These are phyloP conservation scores for Bipolaris sorokiniana DNA, from an alignment of 2,329 filamentous ascomycete genomes.

Conservation along the genomic window DNA sequence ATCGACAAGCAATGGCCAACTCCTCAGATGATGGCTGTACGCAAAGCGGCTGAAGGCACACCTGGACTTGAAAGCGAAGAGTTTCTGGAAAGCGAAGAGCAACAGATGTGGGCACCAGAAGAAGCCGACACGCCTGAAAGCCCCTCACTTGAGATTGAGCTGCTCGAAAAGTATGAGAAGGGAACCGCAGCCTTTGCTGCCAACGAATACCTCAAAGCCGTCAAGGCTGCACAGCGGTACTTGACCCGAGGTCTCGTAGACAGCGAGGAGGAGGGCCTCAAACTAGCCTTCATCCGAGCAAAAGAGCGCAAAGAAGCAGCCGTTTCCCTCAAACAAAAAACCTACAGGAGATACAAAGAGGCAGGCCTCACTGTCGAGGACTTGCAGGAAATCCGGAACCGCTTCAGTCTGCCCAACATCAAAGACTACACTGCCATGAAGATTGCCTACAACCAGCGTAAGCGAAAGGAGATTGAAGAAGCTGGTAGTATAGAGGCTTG, in stretches of 20 bases:
- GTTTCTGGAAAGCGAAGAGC: conserved; percentile 14
- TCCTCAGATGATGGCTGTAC: conserved; percentile 21
- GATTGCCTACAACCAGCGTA: conserved; percentile 24
- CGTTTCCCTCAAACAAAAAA: conserved; percentile 12
- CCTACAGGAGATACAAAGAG: conserved; percentile 17
- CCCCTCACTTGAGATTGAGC: not conserved
- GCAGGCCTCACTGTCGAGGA: conserved; percentile 21
- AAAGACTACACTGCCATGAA: conserved; percentile 12
- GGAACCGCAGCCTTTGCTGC: conserved; percentile 8
- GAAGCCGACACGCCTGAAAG: conserved; percentile 3
- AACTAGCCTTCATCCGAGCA: conserved; percentile 32
- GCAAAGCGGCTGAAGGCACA: conserved; percentile 21
- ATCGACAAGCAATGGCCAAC: conserved; percentile 44
- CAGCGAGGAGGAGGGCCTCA: conserved; percentile 32
- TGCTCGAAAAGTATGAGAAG: conserved; percentile 11
- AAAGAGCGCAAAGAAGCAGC: conserved; percentile 22
- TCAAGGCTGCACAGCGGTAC: conserved; percentile 27
- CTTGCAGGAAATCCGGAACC: conserved; percentile 17
- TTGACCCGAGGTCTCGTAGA: conserved; percentile 27
- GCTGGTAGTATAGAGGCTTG: conserved; percentile 28
- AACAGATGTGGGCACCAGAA: conserved; percentile 20
- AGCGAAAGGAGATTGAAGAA: conserved; percentile 21
- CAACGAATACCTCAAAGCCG: conserved; percentile 24
- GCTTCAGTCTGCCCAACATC: conserved; percentile 20
- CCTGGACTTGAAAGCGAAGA: conserved; percentile 7